Evolutionary conservation across 352 stramenopile species (phyloP).

Genomic region (Hyaloperonospora arabidopsidis): DNA sequence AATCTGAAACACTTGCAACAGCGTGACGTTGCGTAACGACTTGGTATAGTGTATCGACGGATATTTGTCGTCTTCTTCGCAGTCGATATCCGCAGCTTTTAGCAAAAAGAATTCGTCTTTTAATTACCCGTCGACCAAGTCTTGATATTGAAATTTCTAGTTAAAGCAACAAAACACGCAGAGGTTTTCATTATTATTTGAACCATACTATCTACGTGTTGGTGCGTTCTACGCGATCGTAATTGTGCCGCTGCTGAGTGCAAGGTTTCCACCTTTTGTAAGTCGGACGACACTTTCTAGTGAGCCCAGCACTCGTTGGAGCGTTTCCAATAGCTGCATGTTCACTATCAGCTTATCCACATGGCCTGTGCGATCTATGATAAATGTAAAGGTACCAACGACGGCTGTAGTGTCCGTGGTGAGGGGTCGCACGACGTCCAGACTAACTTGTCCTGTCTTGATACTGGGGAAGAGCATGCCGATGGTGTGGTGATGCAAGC

Average conservation of each 20-base stretch:
- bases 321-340: constrained; percentile 28
- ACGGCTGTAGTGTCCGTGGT: constrained; percentile 20
- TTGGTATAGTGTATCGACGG: no score
- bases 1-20: no score
- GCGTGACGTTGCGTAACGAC: no score
- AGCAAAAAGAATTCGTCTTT: no score
- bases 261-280: constrained; percentile 16
- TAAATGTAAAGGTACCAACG: constrained; percentile 21
- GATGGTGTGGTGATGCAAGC: constrained; percentile 25
- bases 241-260: constrained; percentile 24
- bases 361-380: constrained; percentile 21
- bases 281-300: constrained; percentile 16
- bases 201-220: not conserved
- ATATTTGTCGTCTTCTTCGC: no score
- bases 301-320: constrained; percentile 24
- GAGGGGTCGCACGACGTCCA: constrained; percentile 13
- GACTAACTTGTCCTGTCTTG: constrained; percentile 10
- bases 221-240: constrained; percentile 10
- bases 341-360: constrained; percentile 21
- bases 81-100: no score
- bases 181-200: no score
- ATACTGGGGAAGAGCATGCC: constrained; percentile 24
- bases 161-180: no score
- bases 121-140: no score
- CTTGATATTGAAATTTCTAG: no score